Evolutionary conservation across 169 alveolate species (phyloP).

Genomic region (Perkinsus olseni): DNA sequence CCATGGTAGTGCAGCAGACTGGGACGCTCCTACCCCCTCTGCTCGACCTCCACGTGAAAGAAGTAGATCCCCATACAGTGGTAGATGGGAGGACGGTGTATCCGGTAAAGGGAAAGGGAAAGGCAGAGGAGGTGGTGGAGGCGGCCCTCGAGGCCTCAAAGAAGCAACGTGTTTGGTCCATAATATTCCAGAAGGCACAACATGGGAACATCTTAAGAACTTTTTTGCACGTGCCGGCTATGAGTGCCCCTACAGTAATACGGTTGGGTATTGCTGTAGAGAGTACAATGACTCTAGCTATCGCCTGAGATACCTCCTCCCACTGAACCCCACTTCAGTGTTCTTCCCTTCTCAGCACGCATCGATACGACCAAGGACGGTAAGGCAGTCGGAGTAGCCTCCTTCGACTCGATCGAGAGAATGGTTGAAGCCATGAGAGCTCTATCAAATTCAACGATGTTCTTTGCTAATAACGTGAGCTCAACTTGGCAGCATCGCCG

Average conservation of each 20-base stretch:
- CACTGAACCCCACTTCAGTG: background rate
- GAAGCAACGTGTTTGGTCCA: background rate
- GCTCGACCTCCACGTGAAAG: background rate
- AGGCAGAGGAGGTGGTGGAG: background rate
- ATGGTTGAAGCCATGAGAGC: background rate
- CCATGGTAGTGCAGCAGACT: background rate
- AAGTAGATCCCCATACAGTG: background rate
- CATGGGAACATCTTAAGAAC: background rate
- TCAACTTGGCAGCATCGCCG: background rate
- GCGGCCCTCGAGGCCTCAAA: background rate
- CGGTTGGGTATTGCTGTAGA: background rate
- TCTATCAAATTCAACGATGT: background rate
- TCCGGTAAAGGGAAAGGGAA: background rate
- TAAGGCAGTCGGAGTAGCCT: background rate
- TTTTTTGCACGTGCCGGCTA: background rate
- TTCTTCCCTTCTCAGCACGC: background rate
- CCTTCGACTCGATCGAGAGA: background rate
- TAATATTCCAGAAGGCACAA: background rate
- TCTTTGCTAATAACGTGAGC: background rate
- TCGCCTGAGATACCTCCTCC: background rate
- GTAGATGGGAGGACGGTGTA: background rate
- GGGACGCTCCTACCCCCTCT: background rate
- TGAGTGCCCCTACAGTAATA: background rate
- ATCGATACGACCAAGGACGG: background rate
- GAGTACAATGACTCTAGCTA: too few species aligned